Evolutionary conservation across 768 basidiomycete genomes (phyloP).

Genomic region (Fomitopsis serialis): DNA sequence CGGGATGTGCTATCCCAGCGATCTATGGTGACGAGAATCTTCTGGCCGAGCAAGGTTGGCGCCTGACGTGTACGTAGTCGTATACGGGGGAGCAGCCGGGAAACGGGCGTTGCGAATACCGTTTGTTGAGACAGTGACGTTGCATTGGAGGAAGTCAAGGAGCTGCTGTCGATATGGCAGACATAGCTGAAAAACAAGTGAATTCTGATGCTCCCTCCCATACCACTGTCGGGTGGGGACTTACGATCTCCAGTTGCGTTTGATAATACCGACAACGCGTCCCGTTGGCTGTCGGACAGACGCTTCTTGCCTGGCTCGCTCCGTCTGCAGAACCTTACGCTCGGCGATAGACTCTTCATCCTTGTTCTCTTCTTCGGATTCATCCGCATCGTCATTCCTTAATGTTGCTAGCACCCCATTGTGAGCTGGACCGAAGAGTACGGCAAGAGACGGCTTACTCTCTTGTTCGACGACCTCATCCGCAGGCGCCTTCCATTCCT

Average conservation of each 20-base stretch:
- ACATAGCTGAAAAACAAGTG: constrained; percentile 56
- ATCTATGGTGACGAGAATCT: constrained; percentile 94
- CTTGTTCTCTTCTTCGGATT: constrained; percentile 55
- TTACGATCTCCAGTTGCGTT: constrained; percentile 93
- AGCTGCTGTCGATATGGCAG: constrained; percentile 89
- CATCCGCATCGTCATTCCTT: constrained; percentile 83
- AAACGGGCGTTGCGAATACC: constrained; percentile 92
- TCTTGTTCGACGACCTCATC: constrained; percentile 96
- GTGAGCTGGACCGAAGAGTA: not conserved
- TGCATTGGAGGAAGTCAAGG: constrained; percentile 70
- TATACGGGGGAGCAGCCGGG: constrained; percentile 87
- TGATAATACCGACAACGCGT: constrained; percentile 84
- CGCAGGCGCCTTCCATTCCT: constrained; percentile 87
- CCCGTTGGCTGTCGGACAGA: constrained; percentile 87
- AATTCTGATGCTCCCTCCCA: not conserved
- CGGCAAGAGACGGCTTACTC: constrained; percentile 33
- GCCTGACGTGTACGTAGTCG: constrained; percentile 94
- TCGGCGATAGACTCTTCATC: constrained; percentile 25
- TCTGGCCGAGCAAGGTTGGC: constrained; percentile 80
- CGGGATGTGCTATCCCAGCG: constrained; percentile 83
- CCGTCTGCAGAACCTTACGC: constrained; percentile 22
- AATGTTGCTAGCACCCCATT: constrained; percentile 50
- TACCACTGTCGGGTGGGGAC: constrained; percentile 25
- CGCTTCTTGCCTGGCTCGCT: constrained; percentile 20
- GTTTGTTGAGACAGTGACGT: constrained; percentile 85